Evolutionary conservation across 352 stramenopile genomes (phyloP).

Genomic region (Phytophthora citricola): DNA sequence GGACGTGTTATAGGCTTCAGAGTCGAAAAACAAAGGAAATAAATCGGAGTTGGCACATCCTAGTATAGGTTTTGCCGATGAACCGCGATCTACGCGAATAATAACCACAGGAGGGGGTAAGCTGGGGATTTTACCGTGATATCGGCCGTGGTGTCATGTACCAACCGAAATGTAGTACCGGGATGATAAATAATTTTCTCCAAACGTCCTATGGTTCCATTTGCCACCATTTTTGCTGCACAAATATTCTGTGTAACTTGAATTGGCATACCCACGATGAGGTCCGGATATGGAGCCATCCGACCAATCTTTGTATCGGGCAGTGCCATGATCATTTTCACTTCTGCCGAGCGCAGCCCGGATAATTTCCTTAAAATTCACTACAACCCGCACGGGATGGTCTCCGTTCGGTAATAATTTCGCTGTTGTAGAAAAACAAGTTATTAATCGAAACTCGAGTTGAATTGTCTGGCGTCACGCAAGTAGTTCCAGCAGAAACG

Average conservation of each 20-base stretch:
- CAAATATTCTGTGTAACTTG: slow-evolving; percentile 16
- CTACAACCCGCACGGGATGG: not conserved
- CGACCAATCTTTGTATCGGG: slow-evolving; percentile 1
- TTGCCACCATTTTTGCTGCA: slow-evolving; percentile 1
- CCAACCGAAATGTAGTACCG: not conserved
- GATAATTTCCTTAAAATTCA: not conserved
- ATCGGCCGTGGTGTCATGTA: not conserved
- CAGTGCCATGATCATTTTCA: not conserved
- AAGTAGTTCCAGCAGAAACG: not conserved
- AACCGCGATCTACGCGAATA: not conserved
- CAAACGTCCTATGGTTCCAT: not conserved
- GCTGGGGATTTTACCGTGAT: not conserved
- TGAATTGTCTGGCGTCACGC: not conserved
- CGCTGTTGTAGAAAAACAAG: not conserved
- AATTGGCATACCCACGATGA: slow-evolving; percentile 6
- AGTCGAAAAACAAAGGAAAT: not conserved
- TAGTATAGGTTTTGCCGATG: not conserved
- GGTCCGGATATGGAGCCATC: slow-evolving; percentile 11
- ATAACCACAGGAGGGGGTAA: not conserved
- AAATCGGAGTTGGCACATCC: not conserved
- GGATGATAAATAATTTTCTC: not conserved
- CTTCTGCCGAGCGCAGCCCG: not conserved
- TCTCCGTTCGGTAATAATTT: not conserved
- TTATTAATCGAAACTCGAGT: not conserved
- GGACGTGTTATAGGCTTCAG: not conserved